Evolutionary conservation across 192 early-diverging fungal genomes (phyloP), one percentile per base, ranked within the genome.

Genomic region (Coemansia sp.): DNA sequence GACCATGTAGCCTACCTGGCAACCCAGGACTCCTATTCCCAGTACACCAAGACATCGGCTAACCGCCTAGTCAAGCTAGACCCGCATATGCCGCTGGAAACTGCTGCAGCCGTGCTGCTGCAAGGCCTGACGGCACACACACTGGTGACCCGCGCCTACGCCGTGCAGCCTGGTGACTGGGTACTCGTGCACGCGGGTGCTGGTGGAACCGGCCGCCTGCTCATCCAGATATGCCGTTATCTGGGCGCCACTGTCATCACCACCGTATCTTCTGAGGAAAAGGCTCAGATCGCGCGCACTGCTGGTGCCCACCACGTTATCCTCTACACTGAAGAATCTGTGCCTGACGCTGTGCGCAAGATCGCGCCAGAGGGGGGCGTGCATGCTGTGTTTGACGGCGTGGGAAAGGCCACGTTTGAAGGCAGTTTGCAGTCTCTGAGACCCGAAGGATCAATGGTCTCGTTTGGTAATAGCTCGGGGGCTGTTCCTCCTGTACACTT

Each of bases 391-490:
- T 93, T 86, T 64, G 96, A 98, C 66, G 92, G 94, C 35, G 91
- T 98, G n/a, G 96, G 96, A n/a, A 91, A 90, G 65, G 71, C 87
- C 3, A 96, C 95, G 0, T 98, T 93, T 72, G 88, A 91, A 42
- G 83, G 79, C 5, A 90, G 89, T 15, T 71, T 96, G 9, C 74
- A 85, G 14, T 89, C 84, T 22, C 62, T 90, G 43, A 79, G 88
- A 12, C 82, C 86, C 29, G 73, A 89, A 15, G 95, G 94, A 19
- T 82, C 79, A 35, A 66, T 97, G 65, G 84, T 96, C 47, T 91
- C 89, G 3, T 98, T 94, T 86, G 96, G 96, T 32, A 95, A 95
- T 69, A 89, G 93, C 4, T 92, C 91, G 37, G 95, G 96, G 1
- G 83, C 87, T 15, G 88, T 94, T 25, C 87, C 86, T 25, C 88